A percentile compares a stretch with the other conserved stretches of the same genome.
These are phyloP conservation scores for Thielaviopsis ethacetica DNA, from an alignment of 2,329 filamentous ascomycete species.

Conservation along the genomic window DNA sequence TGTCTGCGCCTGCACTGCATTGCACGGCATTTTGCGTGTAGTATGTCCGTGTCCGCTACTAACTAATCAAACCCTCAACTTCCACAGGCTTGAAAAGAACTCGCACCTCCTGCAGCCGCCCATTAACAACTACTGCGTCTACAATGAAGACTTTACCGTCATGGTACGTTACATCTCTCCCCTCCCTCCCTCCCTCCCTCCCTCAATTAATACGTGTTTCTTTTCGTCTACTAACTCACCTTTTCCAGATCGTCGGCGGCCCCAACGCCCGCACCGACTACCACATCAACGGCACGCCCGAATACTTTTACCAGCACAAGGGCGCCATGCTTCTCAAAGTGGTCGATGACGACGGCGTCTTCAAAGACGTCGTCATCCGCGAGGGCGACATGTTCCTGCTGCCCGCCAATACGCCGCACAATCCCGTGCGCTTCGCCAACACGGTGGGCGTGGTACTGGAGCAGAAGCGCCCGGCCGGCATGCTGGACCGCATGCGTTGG, in stretches of 20 bases:
- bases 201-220: too few relatives aligned
- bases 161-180: conserved; percentile 40
- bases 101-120: conserved; percentile 84
- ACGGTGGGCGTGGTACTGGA: conserved; percentile 92
- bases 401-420: conserved; percentile 88
- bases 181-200: not conserved
- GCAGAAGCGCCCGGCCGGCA: conserved; percentile 55
- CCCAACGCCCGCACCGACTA: conserved; percentile 95
- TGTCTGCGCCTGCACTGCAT: not conserved
- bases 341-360: conserved; percentile 54
- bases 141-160: conserved; percentile 67
- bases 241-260: conserved; percentile 65
- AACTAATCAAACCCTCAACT: not conserved
- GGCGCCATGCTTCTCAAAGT: conserved; percentile 90
- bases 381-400: conserved; percentile 92
- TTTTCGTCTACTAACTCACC: not conserved
- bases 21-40: too few relatives aligned
- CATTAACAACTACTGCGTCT: conserved; percentile 95
- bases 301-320: conserved; percentile 96
- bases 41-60: not conserved
- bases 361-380: conserved; percentile 74
- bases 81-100: conserved; percentile 68
- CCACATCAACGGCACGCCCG: conserved; percentile 90
- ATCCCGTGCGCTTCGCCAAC: conserved; percentile 80
- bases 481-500: conserved; percentile 72